Conservation (phyloP, 371 early-diverging fungal genomes). For the Mucor circinelloides region DNA sequence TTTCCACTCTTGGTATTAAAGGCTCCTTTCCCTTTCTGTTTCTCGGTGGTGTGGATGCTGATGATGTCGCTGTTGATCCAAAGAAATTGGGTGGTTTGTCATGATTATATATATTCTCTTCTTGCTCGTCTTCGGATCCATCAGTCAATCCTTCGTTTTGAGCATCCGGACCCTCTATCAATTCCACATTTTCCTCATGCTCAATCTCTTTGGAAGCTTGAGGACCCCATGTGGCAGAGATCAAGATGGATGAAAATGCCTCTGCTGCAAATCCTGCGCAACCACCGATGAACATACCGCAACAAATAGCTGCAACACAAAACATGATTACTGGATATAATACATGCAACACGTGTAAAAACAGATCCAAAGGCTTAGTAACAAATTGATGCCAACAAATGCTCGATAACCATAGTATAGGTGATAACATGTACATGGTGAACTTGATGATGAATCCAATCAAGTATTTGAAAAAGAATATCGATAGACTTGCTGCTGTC, state of each 20-base stretch:
- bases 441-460: slow-evolving; percentile 4
- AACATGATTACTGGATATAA: slow-evolving; percentile 34
- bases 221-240: slow-evolving; percentile 45
- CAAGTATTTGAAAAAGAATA: slow-evolving; percentile 12
- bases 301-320: slow-evolving; percentile 32
- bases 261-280: slow-evolving; percentile 55
- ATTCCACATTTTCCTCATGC: not conserved
- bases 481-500: slow-evolving; percentile 11
- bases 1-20: slow-evolving; percentile 5
- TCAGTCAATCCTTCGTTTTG: not conserved
- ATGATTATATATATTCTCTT: not conserved
- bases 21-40: slow-evolving; percentile 15
- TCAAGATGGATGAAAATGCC: slow-evolving; percentile 34
- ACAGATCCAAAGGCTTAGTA: slow-evolving; percentile 7
- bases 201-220: not conserved
- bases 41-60: not conserved
- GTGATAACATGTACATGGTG: not conserved
- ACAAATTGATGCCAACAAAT: slow-evolving; percentile 11
- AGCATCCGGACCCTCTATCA: not conserved
- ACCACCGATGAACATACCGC: slow-evolving; percentile 47
- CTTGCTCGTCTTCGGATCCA: not conserved
- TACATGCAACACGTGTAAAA: slow-evolving; percentile 6
- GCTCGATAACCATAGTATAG: slow-evolving; percentile 4
- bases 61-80: not conserved
- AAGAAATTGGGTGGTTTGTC: not conserved